phyloP scores from a whole-genome alignment of 352 stramenopile species.

The Phytopythium chamaehyphon region DNA sequence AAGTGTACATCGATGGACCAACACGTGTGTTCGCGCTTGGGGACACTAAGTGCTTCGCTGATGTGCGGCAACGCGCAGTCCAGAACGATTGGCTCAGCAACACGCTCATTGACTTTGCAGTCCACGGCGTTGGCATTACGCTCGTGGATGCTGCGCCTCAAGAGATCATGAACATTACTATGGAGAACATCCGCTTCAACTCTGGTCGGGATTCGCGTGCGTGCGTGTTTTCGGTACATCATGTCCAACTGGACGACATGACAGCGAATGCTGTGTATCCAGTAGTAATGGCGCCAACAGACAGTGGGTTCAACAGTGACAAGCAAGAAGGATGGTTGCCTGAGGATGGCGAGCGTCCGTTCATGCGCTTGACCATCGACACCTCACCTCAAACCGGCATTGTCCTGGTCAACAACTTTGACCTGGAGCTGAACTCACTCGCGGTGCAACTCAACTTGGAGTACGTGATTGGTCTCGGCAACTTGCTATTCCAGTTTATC shows the following conservation, averaged over 20 bases:
- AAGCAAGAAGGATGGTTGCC: slow-evolving; percentile 82
- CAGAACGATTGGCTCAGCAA: slow-evolving; percentile 74
- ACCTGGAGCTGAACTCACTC: slow-evolving; percentile 65
- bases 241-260: slow-evolving; percentile 89
- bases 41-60: slow-evolving; percentile 57
- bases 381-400: slow-evolving; percentile 65
- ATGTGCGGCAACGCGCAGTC: slow-evolving; percentile 48
- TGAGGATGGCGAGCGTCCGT: slow-evolving; percentile 67
- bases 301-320: slow-evolving; percentile 86
- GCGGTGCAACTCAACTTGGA: slow-evolving; percentile 78
- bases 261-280: slow-evolving; percentile 63
- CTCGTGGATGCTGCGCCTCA: slow-evolving; percentile 72
- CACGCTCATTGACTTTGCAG: slow-evolving; percentile 64
- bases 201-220: slow-evolving; percentile 44
- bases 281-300: slow-evolving; percentile 69
- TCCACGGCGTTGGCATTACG: slow-evolving; percentile 75
- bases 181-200: slow-evolving; percentile 75
- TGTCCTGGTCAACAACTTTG: slow-evolving; percentile 75
- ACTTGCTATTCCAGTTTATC: slow-evolving; percentile 74
- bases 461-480: slow-evolving; percentile 68
- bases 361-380: slow-evolving; percentile 62
- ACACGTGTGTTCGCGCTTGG: slow-evolving; percentile 79
- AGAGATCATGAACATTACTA: slow-evolving; percentile 84
- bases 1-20: slow-evolving; percentile 84
- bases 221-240: slow-evolving; percentile 63